phyloP scores from a whole-genome alignment of 768 basidiomycete genomes.

The Paxillus involutus region DNA sequence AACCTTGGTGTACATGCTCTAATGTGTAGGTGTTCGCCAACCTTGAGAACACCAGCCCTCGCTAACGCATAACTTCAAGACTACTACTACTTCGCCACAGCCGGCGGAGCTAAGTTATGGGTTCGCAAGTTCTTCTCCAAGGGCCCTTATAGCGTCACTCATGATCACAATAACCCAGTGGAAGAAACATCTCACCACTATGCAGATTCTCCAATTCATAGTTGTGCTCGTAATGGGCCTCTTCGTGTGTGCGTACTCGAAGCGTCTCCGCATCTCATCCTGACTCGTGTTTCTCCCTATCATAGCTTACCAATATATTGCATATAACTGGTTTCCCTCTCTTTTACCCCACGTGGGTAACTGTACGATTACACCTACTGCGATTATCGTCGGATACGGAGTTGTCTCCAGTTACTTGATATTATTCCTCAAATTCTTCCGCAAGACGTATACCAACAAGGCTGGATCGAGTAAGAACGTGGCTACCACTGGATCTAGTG shows the following conservation, averaged over 20 bases:
- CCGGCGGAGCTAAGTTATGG: constrained; percentile 46
- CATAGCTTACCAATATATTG: constrained; percentile 18
- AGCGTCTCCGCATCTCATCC: background rate
- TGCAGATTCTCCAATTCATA: constrained; percentile 24
- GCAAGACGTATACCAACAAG: constrained; percentile 14
- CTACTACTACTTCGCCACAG: constrained; percentile 97
- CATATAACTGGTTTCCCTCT: constrained; percentile 16
- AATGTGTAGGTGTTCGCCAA: too few species aligned
- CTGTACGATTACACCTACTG: constrained; percentile 12
- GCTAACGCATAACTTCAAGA: constrained; percentile 45
- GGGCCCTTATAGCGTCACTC: background rate
- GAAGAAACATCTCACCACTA: constrained; percentile 24
- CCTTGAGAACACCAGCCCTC: background rate
- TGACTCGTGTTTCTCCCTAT: background rate
- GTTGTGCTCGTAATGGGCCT: constrained; percentile 7
- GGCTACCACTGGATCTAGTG: background rate
- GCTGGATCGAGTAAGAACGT: background rate
- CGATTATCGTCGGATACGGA: constrained; percentile 6
- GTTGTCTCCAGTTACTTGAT: constrained; percentile 19
- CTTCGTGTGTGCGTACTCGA: constrained; percentile 12
- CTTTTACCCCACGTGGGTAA: constrained; percentile 17
- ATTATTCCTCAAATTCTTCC: constrained; percentile 23
- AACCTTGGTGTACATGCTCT: too few species aligned
- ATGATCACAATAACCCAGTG: constrained; percentile 9
- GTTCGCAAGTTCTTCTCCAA: constrained; percentile 1